Conservation (phyloP, 2,329 filamentous ascomycete species). For the Ciborinia camelliae region DNA sequence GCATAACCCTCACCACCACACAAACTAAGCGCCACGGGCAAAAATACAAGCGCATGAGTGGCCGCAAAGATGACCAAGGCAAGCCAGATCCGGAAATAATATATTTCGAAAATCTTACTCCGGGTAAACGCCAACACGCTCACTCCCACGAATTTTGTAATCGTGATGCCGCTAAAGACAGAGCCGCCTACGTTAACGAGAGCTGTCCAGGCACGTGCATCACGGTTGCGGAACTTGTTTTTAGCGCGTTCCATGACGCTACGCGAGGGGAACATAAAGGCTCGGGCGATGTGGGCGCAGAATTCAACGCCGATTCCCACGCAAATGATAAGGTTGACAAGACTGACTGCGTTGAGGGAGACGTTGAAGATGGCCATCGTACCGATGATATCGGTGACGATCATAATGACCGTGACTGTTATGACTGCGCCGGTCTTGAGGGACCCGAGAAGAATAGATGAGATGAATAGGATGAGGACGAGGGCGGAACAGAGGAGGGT, state of each 20-base stretch:
- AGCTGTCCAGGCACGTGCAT: slow-evolving; percentile 87
- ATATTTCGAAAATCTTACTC: slow-evolving; percentile 99
- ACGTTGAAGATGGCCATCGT: slow-evolving; percentile 89
- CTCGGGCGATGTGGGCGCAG: slow-evolving; percentile 92
- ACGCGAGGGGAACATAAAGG: slow-evolving; percentile 88
- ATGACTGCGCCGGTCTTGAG: slow-evolving; percentile 77
- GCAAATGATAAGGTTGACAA: slow-evolving; percentile 96
- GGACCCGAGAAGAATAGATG: slow-evolving; percentile 78
- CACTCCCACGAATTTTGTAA: slow-evolving; percentile 92
- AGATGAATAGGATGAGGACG: slow-evolving; percentile 78
- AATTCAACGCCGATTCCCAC: slow-evolving; percentile 97
- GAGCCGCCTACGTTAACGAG: slow-evolving; percentile 92
- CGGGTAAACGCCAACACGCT: slow-evolving; percentile 89
- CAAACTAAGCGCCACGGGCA: slow-evolving; percentile 85
- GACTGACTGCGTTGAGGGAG: slow-evolving; percentile 87
- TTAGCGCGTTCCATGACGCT: slow-evolving; percentile 78
- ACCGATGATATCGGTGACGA: slow-evolving; percentile 87
- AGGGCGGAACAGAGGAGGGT: slow-evolving; percentile 79
- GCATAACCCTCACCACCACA: slow-evolving; percentile 84
- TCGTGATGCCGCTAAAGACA: slow-evolving; percentile 92
- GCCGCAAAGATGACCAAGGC: slow-evolving; percentile 87
- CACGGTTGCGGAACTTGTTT: slow-evolving; percentile 72
- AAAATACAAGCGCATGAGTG: slow-evolving; percentile 81
- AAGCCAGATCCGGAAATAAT: slow-evolving; percentile 97
- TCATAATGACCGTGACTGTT: slow-evolving; percentile 87